phyloP scores from a whole-genome alignment of 2,329 filamentous ascomycete genomes.

The Graphiopsis chlorocephala region DNA sequence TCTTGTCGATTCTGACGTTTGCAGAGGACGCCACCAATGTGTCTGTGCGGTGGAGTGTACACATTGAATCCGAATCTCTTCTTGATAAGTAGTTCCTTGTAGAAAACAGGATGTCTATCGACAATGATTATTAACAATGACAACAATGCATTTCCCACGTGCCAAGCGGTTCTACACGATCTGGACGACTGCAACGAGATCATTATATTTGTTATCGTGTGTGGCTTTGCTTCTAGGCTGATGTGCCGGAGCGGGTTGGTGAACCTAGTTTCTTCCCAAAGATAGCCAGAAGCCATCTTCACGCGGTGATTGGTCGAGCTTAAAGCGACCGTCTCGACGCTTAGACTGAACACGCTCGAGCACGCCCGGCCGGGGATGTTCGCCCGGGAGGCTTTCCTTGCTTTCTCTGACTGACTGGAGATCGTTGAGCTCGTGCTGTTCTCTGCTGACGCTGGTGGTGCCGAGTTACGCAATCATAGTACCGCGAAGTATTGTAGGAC shows the following conservation, averaged over 20 bases:
- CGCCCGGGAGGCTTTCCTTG: background rate
- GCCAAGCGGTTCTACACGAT: background rate
- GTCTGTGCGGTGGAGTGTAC: background rate
- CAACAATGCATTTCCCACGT: background rate
- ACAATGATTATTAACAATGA: too few species aligned
- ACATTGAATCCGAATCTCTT: too few species aligned
- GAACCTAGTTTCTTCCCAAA: background rate
- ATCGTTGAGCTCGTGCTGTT: background rate
- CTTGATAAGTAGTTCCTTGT: too few species aligned
- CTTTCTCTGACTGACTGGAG: background rate
- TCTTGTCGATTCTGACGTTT: background rate
- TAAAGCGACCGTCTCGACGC: background rate
- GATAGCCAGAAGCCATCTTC: background rate
- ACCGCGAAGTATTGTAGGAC: background rate
- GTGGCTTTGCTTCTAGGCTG: background rate
- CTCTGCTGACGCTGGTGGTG: background rate
- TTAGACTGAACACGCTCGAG: background rate
- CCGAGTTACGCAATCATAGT: background rate
- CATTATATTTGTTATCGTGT: background rate
- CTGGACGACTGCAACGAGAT: background rate
- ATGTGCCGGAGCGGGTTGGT: background rate
- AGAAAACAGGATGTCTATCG: too few species aligned
- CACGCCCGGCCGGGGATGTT: too few species aligned
- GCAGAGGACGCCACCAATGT: background rate
- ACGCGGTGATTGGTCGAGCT: background rate